Conservation (phyloP, 306 rosid species). For the Gastrolobium villosum region DNA sequence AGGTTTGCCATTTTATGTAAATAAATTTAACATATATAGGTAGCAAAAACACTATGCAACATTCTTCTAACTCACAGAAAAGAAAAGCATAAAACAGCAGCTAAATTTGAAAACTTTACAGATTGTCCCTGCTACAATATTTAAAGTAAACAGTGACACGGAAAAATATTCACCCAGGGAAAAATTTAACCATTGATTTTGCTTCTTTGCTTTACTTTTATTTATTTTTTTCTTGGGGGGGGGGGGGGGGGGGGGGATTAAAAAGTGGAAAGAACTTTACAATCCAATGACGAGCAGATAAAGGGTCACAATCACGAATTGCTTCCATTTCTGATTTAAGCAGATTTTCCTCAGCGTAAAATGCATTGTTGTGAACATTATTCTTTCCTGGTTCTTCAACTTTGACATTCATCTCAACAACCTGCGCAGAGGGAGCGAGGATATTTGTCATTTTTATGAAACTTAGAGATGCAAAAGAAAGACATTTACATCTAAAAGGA, state of each 20-base stretch:
- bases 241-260: not conserved
- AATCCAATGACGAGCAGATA: constrained; percentile 89
- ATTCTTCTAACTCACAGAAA: constrained; percentile 35
- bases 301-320: constrained; percentile 78
- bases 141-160: constrained; percentile 33
- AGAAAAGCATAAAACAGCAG: constrained; percentile 41
- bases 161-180: constrained; percentile 43
- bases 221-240: not conserved
- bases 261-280: constrained; percentile 55
- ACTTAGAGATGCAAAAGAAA: constrained; percentile 10
- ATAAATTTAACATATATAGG: constrained; percentile 1
- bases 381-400: constrained; percentile 80
- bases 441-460: constrained; percentile 22
- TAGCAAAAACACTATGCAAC: constrained; percentile 24
- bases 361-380: constrained; percentile 84
- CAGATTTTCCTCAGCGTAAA: constrained; percentile 78
- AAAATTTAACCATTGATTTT: constrained; percentile 35
- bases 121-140: constrained; percentile 40
- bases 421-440: constrained; percentile 48
- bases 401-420: constrained; percentile 78
- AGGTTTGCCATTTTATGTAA: not conserved
- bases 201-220: not conserved
- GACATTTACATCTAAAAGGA: not conserved
- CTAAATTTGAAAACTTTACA: constrained; percentile 42
- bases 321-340: constrained; percentile 82